phyloP scores from a whole-genome alignment of 2,329 filamentous ascomycete species.

The Herpotrichia juniperi region DNA sequence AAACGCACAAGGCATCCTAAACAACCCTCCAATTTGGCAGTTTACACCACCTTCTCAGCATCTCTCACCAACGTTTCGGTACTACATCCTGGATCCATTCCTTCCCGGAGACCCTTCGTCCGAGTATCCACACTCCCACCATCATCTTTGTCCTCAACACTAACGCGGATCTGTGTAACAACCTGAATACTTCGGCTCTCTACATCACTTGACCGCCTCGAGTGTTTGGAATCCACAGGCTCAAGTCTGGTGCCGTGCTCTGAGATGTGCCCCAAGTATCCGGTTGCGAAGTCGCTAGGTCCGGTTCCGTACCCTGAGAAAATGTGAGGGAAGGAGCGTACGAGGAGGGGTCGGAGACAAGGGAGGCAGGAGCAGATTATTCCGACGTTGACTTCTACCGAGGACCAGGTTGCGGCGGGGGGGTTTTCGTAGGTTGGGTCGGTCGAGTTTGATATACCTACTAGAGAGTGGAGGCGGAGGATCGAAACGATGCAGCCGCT shows the following conservation, averaged over 20 bases:
- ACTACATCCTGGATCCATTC: conserved; percentile 6
- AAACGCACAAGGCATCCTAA: neutral
- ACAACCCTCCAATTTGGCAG: neutral
- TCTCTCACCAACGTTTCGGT: conserved; percentile 14
- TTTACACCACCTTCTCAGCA: neutral
- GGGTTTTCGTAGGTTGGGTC: conserved; percentile 42
- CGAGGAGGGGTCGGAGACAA: conserved; percentile 38
- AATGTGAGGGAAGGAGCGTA: conserved; percentile 26
- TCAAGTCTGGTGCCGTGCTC: neutral
- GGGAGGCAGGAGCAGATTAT: conserved; percentile 45
- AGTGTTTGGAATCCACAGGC: neutral
- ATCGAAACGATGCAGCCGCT: conserved; percentile 42
- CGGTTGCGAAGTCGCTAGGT: neutral
- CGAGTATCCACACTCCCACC: conserved; percentile 7
- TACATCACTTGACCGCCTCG: conserved; percentile 2
- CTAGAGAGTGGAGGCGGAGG: conserved; percentile 38
- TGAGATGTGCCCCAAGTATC: conserved; percentile 3
- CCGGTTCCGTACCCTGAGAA: conserved; percentile 18
- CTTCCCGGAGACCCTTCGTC: conserved; percentile 2
- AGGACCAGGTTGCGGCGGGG: conserved; percentile 37
- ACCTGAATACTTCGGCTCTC: conserved; percentile 8
- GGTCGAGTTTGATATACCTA: conserved; percentile 32
- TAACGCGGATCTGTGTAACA: conserved; percentile 9
- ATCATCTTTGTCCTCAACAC: conserved; percentile 6
- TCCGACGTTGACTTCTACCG: conserved; percentile 40